Evolutionary conservation across 164 flowering plant genomes (phyloP), one percentile per base, ranked within the genome.

Genomic region (Annona squamosa): DNA sequence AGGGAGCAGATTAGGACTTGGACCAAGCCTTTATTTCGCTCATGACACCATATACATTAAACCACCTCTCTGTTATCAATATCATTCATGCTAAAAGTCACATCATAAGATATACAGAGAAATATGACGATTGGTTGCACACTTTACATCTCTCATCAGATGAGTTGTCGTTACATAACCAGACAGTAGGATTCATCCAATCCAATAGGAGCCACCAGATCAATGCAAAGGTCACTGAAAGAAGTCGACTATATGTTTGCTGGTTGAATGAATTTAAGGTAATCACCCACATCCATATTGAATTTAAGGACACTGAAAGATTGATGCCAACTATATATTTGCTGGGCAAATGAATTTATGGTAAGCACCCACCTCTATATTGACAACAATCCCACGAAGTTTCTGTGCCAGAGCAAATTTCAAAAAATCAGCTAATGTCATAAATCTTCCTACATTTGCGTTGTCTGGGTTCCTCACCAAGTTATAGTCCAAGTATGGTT

Each of bases 311-410:
- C 59, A 52, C 59, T 52, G 59, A 52, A 52, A 52, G 59, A 16
- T 52, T 2, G 59, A 13, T 9, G 9, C 9, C 7, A 16, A 10
- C 59, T 52, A 3, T 7, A 52, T 16, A 52, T 12, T 9, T 52
- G 59, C 59, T 52, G 13, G 7, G 3, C 9, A 16, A 52, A 52
- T 16, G 59, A 52, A 66, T 66, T 2, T 43, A 44, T 3, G 13
- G 48, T 66, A 37, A 19, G 57, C 46, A 71, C 81, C 70, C 65
- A 85, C 85, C 82, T 82, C 83, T 74, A 85, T 77, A 64, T 61
- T 76, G 76, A 84, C 78, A 71, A 85, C 72, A 42, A 84, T 79
- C 59, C 87, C 87, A 71, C 80, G 16, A 81, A 82, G 62, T 19
- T 77, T 44, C 44, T 81, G 73, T 71, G 19, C 63, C 62, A 71